Evolutionary conservation across 2,329 filamentous ascomycete species (phyloP), one percentile per base, ranked within the genome.

Genomic region (Sporothrix pallida): DNA sequence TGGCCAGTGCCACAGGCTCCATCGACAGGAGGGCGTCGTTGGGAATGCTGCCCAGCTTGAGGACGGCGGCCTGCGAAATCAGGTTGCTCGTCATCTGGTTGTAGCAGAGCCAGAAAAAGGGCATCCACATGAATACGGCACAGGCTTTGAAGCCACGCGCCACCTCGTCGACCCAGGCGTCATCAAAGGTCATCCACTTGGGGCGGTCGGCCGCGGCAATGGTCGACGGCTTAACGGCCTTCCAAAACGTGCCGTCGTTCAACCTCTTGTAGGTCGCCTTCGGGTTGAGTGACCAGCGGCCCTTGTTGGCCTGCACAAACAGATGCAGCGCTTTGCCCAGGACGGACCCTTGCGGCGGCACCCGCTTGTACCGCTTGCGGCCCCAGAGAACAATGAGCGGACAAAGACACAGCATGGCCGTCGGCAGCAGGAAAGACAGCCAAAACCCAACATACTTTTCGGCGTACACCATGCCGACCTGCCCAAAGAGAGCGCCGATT

Each of bases 151-250:
- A 84, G 75, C 91, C 92, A 81, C 92, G 90, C 71, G 86, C 86
- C 20, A 94, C 89, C 79, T 95, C 91, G 79, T 94, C 92, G 48
- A 95, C 92, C 92, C 92, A 95, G 71, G 89, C 88, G 77, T 95
- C 93, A 75, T 95, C 92, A 77, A 94, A 94, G 0, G 90, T 92
- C 75, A 76, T 77, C 76, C 75, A 76, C n/a, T 6, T 9, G 1
- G 71, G 75, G 31, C 72, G 72, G 6, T 73, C 71, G n/a, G 70
- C 71, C 0, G 72, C 63, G 10, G 65, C 69, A 10, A 76, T 75
- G 7, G 31, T 26, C 26, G 75, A 76, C 31, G 76, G 76, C 72
- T 77, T 77, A 56, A 75, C 76, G 8, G 10, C 42, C 31, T 75
- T 71, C 76, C 76, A 77, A 50, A 77, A 77, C 2, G 73, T 74